These are phyloP conservation scores for Clarkia xantiana DNA, from an alignment of 345 rosid species.

Conservation along the genomic window DNA sequence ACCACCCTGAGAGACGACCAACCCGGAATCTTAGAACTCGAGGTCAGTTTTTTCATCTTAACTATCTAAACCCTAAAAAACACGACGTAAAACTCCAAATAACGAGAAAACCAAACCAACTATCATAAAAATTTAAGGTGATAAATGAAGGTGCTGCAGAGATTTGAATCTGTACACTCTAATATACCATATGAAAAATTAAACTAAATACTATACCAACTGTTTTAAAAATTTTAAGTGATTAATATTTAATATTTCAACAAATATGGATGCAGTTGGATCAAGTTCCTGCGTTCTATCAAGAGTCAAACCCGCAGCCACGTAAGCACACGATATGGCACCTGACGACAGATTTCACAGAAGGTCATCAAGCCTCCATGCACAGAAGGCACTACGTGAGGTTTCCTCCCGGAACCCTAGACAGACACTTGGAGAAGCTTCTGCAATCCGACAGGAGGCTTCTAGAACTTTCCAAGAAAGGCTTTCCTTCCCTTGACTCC, in stretches of 20 bases:
- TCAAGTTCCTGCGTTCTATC: conserved; percentile 9
- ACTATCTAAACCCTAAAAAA: too few species aligned
- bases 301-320: conserved; percentile 11
- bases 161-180: too few species aligned
- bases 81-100: too few species aligned
- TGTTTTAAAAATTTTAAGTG: too few species aligned
- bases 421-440: conserved; percentile 34
- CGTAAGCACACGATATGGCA: conserved; percentile 12
- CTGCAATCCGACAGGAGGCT: conserved; percentile 18
- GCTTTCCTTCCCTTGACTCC: conserved; percentile 14
- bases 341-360: conserved; percentile 9
- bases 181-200: too few species aligned
- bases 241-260: too few species aligned
- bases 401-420: conserved; percentile 31
- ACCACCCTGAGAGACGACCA: conserved; percentile 10
- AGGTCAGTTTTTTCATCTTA: conserved; percentile 10
- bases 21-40: conserved; percentile 18
- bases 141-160: too few species aligned
- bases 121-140: too few species aligned
- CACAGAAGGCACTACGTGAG: conserved; percentile 33
- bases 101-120: too few species aligned
- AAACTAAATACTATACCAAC: too few species aligned
- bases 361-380: conserved; percentile 8
- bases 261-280: conserved; percentile 20
- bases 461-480: conserved; percentile 12